phyloP scores from a whole-genome alignment of 768 basidiomycete species.

The Pilatotrama ljubarskyi region DNA sequence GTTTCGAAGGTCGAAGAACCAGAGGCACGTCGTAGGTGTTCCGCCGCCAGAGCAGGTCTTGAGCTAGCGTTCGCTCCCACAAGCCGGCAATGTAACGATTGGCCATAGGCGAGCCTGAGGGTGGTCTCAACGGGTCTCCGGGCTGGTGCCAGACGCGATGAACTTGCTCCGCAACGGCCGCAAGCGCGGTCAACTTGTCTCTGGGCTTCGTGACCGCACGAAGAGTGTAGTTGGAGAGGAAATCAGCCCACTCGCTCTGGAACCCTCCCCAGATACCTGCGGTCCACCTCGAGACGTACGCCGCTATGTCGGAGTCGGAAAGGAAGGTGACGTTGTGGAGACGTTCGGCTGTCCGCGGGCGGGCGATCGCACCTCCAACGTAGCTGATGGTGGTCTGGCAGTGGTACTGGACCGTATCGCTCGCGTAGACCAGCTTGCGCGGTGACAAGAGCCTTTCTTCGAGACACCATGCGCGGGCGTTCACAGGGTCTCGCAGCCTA shows the following conservation, averaged over 20 bases:
- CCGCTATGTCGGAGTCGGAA: neutral
- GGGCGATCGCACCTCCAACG: neutral
- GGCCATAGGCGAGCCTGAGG: too few species aligned
- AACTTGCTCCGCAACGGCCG: neutral
- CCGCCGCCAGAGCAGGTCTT: neutral
- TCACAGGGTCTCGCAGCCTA: neutral
- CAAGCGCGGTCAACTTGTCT: neutral
- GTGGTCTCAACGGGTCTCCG: neutral
- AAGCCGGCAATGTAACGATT: neutral
- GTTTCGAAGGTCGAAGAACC: neutral
- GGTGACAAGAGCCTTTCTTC: neutral
- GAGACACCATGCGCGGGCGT: neutral
- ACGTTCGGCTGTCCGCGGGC: neutral
- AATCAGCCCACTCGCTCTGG: neutral
- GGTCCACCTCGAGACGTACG: neutral
- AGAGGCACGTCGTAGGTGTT: neutral
- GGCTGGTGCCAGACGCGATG: neutral
- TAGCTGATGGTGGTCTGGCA: neutral
- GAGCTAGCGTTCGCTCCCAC: neutral
- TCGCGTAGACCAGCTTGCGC: neutral
- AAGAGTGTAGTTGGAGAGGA: neutral
- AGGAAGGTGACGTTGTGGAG: neutral
- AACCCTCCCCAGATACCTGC: neutral
- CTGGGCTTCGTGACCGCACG: neutral
- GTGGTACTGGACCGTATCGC: neutral